Percentiles rank a stretch among this genome's conserved stretches.
These are phyloP conservation scores for Chara braunii DNA, from an alignment of 139 green algal species.

Conservation along the genomic window DNA sequence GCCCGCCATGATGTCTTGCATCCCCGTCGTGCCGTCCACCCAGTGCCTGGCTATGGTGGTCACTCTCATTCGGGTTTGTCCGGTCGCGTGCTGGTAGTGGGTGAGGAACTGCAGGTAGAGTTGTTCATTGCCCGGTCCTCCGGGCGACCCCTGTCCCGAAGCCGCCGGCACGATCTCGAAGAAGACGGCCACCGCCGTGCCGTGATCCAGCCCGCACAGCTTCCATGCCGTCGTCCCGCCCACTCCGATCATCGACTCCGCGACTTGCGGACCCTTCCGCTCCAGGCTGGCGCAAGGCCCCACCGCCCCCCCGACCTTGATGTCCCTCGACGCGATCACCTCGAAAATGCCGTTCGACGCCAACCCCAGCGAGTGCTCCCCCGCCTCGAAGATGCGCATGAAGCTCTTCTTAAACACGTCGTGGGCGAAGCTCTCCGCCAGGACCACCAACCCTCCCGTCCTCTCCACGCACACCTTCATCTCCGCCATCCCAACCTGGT, in stretches of 20 bases:
- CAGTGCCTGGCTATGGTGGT: conserved; percentile 81
- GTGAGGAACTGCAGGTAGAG: conserved; percentile 96
- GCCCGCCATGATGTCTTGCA: conserved; percentile 67
- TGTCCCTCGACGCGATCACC: conserved; percentile 45
- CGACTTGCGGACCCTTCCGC: conserved; percentile 61
- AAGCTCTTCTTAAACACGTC: conserved; percentile 81
- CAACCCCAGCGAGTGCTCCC: conserved; percentile 27
- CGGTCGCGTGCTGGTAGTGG: conserved; percentile 43
- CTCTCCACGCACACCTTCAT: conserved; percentile 82
- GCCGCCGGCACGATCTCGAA: conserved; percentile 43
- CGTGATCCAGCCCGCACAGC: conserved; percentile 61
- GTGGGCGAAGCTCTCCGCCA: conserved; percentile 82
- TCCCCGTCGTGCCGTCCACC: conserved; percentile 11
- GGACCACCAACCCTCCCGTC: conserved; percentile 79
- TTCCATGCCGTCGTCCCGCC: conserved; percentile 87
- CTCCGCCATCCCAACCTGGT: conserved; percentile 84
- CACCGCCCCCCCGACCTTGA: conserved; percentile 66
- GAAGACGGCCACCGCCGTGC: conserved; percentile 58
- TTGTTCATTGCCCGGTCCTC: conserved; percentile 47
- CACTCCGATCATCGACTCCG: conserved; percentile 74
- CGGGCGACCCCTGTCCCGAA: conserved; percentile 4
- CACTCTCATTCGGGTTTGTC: conserved; percentile 68
- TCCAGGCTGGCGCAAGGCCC: conserved; percentile 71
- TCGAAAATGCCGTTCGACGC: conserved; percentile 34
- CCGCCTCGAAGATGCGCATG: conserved; percentile 44